Percentiles rank a stretch among this genome's conserved stretches.
These are phyloP conservation scores for Fagopyrum esculentum DNA, from an alignment of 148 eudicot species.

Conservation along the genomic window DNA sequence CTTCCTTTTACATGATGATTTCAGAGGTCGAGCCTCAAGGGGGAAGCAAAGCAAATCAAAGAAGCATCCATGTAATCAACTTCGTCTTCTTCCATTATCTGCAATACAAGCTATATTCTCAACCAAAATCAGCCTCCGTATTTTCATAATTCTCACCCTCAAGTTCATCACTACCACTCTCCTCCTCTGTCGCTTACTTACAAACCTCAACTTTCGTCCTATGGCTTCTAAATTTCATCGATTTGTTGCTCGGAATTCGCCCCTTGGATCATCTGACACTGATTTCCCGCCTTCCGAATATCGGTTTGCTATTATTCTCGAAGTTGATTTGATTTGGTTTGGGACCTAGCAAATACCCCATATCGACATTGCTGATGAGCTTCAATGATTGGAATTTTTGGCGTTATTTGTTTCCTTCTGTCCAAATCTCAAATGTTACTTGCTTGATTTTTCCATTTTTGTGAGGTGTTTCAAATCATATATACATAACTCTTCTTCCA, in stretches of 20 bases:
- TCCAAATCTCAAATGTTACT: too few relatives aligned
- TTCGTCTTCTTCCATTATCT: background rate
- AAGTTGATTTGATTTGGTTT: constrained; percentile 37
- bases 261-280: constrained; percentile 20
- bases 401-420: too few relatives aligned
- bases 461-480: too few relatives aligned
- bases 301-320: constrained; percentile 54
- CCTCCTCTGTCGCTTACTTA: background rate
- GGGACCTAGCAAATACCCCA: too few relatives aligned
- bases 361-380: too few relatives aligned
- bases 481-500: too few relatives aligned
- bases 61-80: background rate
- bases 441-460: too few relatives aligned
- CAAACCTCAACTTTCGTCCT: constrained; percentile 6
- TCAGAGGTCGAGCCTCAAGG: too few relatives aligned
- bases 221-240: constrained; percentile 19
- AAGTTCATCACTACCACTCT: background rate
- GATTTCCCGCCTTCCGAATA: constrained; percentile 22
- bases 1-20: too few relatives aligned
- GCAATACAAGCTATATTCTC: background rate
- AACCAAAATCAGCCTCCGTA: background rate
- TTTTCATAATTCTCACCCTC: background rate
- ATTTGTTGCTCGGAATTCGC: constrained; percentile 20
- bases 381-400: too few relatives aligned
- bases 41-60: too few relatives aligned